Conservation (phyloP, 2,329 filamentous ascomycete species). For the Diaporthe humulicola region DNA sequence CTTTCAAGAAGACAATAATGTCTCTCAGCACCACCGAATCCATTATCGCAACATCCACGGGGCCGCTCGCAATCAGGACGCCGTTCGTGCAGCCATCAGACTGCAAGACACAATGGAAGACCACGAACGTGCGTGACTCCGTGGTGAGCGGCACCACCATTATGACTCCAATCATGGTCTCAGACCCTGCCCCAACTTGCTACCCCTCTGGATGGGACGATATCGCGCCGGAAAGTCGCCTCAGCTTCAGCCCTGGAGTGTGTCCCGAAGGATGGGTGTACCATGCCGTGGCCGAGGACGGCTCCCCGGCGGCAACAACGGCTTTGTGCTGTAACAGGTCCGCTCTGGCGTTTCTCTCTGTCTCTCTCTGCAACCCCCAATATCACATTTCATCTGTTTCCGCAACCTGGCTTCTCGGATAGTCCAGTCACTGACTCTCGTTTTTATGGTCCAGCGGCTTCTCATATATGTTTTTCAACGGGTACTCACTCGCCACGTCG, state of each 20-base stretch:
- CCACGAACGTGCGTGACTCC: neutral
- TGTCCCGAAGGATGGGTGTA: constrained; percentile 7
- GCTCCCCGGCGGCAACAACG: neutral
- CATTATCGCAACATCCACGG: neutral
- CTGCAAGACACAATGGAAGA: constrained; percentile 21
- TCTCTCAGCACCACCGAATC: neutral
- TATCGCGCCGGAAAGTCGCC: neutral
- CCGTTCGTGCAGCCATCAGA: neutral
- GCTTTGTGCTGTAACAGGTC: constrained; percentile 1
- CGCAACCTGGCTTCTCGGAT: neutral
- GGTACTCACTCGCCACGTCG: neutral
- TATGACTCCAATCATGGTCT: neutral
- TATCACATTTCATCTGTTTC: neutral
- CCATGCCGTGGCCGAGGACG: neutral
- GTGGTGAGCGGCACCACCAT: neutral
- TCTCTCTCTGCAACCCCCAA: neutral
- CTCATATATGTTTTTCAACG: neutral
- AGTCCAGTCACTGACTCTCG: neutral
- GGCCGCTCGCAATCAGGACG: constrained; percentile 2
- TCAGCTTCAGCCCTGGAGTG: constrained; percentile 4
- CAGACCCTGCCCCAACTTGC: constrained; percentile 3
- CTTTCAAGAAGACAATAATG: neutral
- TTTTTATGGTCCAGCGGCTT: neutral
- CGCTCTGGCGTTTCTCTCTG: neutral
- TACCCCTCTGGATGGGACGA: constrained; percentile 5